Base-by-base conservation (phyloP, 257 asterid species). In the Solanum corneliomulleri region DNA sequence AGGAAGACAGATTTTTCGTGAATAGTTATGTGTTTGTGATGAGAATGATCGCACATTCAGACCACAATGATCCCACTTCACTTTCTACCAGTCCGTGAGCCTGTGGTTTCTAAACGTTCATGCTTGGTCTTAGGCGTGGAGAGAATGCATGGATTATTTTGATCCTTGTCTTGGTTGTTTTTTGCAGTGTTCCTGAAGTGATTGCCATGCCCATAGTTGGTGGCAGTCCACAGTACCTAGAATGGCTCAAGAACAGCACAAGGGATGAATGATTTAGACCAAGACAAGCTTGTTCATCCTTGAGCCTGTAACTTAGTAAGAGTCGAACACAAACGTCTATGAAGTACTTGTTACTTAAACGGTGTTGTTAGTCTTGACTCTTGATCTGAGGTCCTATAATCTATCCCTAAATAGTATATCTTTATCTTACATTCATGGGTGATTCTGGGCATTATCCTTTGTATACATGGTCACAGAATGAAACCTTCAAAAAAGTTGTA, bases 121-220 rank as follows among this genome's bases (percentile, higher is more conserved):
- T 80, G 16, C 39, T 47, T 29, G 13, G 18, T 80, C 68, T 80
- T 47, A 16, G 44, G 41, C 13, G 2, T 5, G 58, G 39, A 83
- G 39, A 37, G 37, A 60, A 2, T 78, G 35, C 12, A 11, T n/a
- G 5, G 23, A 37, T 41, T 41, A 4, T 68, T 62, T 13, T 74
- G 27, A 56, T 87, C 25, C 44, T 88, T 39, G 13, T 37, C 31
- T 85, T 86, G 71, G 41, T 85, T 83, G 71, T 74, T 82, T 69
- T 20, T 62, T 31, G 77, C 85, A 97, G 99, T 84, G 98, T 94
- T 89, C 99, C 99, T 74, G 99, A 95, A 91, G 99, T 97, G 91
- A 95, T 97, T 64, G 91, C 98, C 21, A 74, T 97, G 91, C 98
- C 99, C 81, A 97, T 97, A 87, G 91, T 91, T 20, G 98, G 98